Evolutionary conservation across 805 yeast genomes (phyloP), one percentile per base, ranked within the genome.

Genomic region (Debaryomyces castellii): DNA sequence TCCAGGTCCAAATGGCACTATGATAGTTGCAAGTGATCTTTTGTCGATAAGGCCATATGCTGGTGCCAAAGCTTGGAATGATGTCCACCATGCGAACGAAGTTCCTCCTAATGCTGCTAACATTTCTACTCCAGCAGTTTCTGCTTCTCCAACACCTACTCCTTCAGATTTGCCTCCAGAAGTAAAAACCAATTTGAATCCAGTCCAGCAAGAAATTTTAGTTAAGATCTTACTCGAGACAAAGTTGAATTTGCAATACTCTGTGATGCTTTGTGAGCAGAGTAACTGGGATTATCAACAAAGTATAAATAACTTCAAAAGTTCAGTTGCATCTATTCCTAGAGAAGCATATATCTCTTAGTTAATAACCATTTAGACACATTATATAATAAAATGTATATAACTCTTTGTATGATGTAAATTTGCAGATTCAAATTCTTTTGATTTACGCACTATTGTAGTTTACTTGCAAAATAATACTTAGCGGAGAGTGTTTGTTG

Each of bases 21-120:
- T 89, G 71, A 71, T 89, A n/a, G 82, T 94, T 24, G 97, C 96
- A 12, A 85, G 95, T 27, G 99, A 94, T 65, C 63, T 88, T 60
- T 71, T 94, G 43, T 73, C 82, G 12, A 66, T 94, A 3, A 81
- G 96, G 51, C 76, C 83, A 5, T 76, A 69, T 52, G 74, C 83
- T 1, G 81, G 79, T 3, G 54, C 66, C 20, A 72, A 77, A 22
- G 77, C 88, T 0, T 88, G 92, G 91, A 56, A 54, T 21, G 58
- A 59, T 23, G 21, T 39, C 21, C 32, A 30, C 22, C 41, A 44
- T 10, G 39, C 27, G 6, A 30, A 44, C 21, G 38, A 51, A 17
- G 24, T 33, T 18, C 14, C 14, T 12, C 38, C 14, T 2, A 27
- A 18, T 12, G 20, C 43, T 3, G 46, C 45, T n/a, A 37, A 30